These are phyloP conservation scores for Diaporthe helianthi DNA, from an alignment of 2,329 filamentous ascomycete genomes.

Conservation along the genomic window DNA sequence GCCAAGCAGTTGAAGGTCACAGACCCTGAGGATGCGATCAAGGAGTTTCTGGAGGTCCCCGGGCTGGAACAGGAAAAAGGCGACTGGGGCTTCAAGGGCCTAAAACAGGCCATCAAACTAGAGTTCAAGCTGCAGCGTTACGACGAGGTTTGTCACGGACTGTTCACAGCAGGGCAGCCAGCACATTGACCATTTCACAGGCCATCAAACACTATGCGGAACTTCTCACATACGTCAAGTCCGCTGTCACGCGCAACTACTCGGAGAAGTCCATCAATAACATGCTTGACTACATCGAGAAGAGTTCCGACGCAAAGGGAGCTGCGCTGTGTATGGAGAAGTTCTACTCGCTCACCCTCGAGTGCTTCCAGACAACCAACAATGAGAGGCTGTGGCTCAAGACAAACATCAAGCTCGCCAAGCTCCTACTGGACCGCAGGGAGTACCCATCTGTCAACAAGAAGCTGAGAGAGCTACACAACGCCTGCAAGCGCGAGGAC, in stretches of 20 bases:
- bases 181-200: slow-evolving; percentile 53
- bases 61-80: slow-evolving; percentile 87
- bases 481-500: slow-evolving; percentile 85
- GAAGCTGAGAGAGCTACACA: slow-evolving; percentile 88
- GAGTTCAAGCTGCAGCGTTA: slow-evolving; percentile 94
- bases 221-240: slow-evolving; percentile 96
- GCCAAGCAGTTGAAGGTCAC: slow-evolving; percentile 94
- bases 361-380: slow-evolving; percentile 96
- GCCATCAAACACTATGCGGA: slow-evolving; percentile 92
- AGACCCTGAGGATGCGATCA: slow-evolving; percentile 86
- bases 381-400: slow-evolving; percentile 98
- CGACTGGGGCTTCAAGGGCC: slow-evolving; percentile 97
- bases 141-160: slow-evolving; percentile 65
- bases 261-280: slow-evolving; percentile 99
- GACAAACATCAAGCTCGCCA: slow-evolving; percentile 96
- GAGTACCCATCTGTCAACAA: slow-evolving; percentile 81
- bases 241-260: slow-evolving; percentile 95
- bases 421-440: slow-evolving; percentile 88
- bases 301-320: slow-evolving; percentile 75
- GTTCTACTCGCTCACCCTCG: slow-evolving; percentile 92
- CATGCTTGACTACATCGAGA: slow-evolving; percentile 97
- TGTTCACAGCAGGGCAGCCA: not conserved
- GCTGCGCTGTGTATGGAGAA: slow-evolving; percentile 86
- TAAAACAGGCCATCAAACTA: slow-evolving; percentile 98
- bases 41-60: slow-evolving; percentile 90